phyloP scores from a whole-genome alignment of 2,329 filamentous ascomycete genomes.

The Cladosporium cucumerinum region DNA sequence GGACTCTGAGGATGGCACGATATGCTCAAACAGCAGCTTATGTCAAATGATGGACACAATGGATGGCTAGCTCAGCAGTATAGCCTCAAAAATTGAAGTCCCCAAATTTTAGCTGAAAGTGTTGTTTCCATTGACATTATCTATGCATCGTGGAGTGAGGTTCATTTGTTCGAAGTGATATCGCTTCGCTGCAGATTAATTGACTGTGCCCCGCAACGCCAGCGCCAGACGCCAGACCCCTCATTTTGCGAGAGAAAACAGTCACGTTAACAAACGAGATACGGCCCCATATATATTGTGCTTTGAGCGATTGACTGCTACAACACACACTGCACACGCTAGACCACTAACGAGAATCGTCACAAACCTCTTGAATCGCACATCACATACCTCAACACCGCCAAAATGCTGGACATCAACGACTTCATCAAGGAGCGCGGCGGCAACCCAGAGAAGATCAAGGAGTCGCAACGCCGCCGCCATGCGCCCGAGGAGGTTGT shows the following conservation, averaged over 20 bases:
- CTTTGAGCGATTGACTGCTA: not conserved
- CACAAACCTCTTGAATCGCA: not conserved
- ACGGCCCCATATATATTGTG: not conserved
- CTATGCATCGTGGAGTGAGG: not conserved
- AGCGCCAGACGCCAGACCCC: not conserved
- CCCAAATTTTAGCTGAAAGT: not conserved
- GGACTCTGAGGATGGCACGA: not conserved
- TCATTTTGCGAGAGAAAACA: not conserved
- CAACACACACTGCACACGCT: not conserved
- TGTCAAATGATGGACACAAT: not conserved
- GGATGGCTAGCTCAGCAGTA: not conserved
- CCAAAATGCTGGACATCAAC: slow-evolving; percentile 44
- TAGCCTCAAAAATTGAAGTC: not conserved
- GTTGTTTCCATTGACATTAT: not conserved
- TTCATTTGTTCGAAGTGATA: not conserved
- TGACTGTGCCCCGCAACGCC: not conserved
- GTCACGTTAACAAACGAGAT: not conserved
- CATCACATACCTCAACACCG: not conserved
- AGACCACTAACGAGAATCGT: not conserved
- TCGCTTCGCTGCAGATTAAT: not conserved
- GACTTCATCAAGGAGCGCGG: slow-evolving; percentile 70
- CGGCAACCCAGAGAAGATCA: slow-evolving; percentile 86
- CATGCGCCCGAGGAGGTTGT: slow-evolving; percentile 78
- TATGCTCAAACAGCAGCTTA: not conserved
- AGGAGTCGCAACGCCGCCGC: slow-evolving; percentile 82